Evolutionary conservation across 2,329 filamentous ascomycete genomes (phyloP).

Genomic region (Talaromyces sp.): DNA sequence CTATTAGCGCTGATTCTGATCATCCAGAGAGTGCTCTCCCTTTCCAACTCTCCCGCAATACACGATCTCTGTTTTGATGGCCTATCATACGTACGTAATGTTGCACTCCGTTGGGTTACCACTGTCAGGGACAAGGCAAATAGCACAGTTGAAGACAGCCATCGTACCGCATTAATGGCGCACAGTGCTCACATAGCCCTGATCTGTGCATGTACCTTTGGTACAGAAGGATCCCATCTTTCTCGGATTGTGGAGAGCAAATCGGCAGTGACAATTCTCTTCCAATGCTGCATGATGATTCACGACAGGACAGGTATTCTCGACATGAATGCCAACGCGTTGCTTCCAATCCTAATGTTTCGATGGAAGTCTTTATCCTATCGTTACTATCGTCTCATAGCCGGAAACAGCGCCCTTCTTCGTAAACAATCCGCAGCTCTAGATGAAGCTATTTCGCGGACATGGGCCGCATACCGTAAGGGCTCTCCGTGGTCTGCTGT

Average conservation of each 20-base stretch:
- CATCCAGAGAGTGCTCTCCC: neutral
- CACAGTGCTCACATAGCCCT: slow-evolving; percentile 2
- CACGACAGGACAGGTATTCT: neutral
- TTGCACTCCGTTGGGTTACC: neutral
- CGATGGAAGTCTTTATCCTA: slow-evolving; percentile 8
- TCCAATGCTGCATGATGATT: slow-evolving; percentile 13
- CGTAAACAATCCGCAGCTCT: too few relatives aligned
- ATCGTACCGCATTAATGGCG: slow-evolving; percentile 5
- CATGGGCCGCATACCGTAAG: too few relatives aligned
- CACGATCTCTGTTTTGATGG: neutral
- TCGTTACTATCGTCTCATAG: neutral
- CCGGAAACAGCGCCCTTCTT: too few relatives aligned
- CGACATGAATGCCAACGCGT: neutral
- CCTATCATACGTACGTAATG: neutral
- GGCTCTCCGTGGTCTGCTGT: too few relatives aligned
- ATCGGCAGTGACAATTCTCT: neutral
- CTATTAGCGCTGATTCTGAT: neutral
- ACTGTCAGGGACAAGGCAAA: slow-evolving; percentile 8
- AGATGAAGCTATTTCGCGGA: too few relatives aligned
- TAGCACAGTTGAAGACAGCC: neutral
- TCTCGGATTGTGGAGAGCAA: neutral
- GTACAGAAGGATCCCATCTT: neutral
- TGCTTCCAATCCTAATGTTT: slow-evolving; percentile 1
- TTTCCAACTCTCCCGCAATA: neutral
- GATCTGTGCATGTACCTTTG: slow-evolving; percentile 2